A percentile compares a stretch with the other conserved stretches of the same genome.
Evolutionary conservation across 345 rosid species (phyloP).

Genomic region (Eucalyptus curtisii): DNA sequence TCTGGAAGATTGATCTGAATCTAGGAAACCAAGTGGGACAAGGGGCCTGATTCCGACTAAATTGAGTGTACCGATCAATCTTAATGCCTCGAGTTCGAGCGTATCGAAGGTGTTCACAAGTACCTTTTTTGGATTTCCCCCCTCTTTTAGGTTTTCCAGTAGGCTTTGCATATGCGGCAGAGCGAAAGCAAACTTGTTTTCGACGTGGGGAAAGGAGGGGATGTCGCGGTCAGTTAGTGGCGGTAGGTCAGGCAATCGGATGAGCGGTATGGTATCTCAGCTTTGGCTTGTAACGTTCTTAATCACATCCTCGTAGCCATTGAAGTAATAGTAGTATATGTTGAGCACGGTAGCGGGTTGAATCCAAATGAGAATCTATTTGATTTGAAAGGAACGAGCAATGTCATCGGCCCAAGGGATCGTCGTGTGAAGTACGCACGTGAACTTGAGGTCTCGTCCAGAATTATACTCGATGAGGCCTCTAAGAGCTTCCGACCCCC

Average conservation of each 20-base stretch:
- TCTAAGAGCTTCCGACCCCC: neutral
- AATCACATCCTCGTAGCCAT: constrained; percentile 19
- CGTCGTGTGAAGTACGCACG: constrained; percentile 1
- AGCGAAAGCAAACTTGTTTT: neutral
- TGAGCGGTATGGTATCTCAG: neutral
- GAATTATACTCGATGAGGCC: neutral
- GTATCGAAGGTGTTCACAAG: neutral
- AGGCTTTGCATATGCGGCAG: neutral
- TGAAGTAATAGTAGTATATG: constrained; percentile 43
- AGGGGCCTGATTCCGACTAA: neutral
- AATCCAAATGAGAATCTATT: constrained; percentile 32
- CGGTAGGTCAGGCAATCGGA: constrained; percentile 32
- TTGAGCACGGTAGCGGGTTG: constrained; percentile 56
- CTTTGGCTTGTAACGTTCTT: neutral
- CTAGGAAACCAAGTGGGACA: neutral
- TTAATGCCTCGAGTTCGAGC: neutral
- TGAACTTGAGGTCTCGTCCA: neutral
- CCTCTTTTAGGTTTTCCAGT: neutral
- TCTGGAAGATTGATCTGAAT: neutral
- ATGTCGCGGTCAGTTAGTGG: constrained; percentile 16
- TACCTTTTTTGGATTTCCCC: neutral
- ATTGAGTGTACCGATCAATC: neutral
- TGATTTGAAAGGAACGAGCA: constrained; percentile 31
- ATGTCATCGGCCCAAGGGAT: constrained; percentile 27
- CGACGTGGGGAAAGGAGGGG: constrained; percentile 32